Conservation (phyloP, 2,329 filamentous ascomycete species). For the Sporothrix humicola region DNA sequence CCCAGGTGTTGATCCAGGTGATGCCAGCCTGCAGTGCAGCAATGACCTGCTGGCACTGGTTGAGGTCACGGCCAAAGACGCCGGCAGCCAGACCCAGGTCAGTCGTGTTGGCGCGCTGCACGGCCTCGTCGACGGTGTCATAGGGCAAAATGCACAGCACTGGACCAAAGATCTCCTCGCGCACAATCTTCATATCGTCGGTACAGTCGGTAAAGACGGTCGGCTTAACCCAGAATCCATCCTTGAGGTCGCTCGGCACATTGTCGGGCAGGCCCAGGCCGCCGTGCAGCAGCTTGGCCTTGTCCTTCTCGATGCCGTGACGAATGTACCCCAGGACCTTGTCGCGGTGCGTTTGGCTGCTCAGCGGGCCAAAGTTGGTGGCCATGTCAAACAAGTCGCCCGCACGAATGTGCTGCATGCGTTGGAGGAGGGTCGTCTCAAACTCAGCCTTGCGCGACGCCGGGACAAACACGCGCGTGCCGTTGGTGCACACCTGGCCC, state of each 20-base stretch:
- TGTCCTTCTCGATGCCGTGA: slow-evolving; percentile 74
- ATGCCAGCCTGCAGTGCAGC: slow-evolving; percentile 79
- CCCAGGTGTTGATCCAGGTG: slow-evolving; percentile 93
- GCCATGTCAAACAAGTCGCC: slow-evolving; percentile 72
- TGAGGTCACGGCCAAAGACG: slow-evolving; percentile 78
- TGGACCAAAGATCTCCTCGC: slow-evolving; percentile 87
- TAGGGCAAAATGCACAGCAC: slow-evolving; percentile 84
- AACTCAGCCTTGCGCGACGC: slow-evolving; percentile 61
- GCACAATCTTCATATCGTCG: slow-evolving; percentile 78
- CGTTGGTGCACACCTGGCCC: slow-evolving; percentile 92
- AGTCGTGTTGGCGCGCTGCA: slow-evolving; percentile 76
- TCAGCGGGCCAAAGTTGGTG: slow-evolving; percentile 85
- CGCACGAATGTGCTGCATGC: slow-evolving; percentile 71
- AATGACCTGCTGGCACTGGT: slow-evolving; percentile 73
- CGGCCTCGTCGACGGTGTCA: slow-evolving; percentile 69
- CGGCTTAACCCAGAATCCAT: slow-evolving; percentile 83
- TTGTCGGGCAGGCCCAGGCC: slow-evolving; percentile 59
- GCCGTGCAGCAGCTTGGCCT: slow-evolving; percentile 74
- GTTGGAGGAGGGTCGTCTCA: slow-evolving; percentile 60
- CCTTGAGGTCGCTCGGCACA: slow-evolving; percentile 54
- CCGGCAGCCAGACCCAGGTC: slow-evolving; percentile 81
- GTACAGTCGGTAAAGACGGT: slow-evolving; percentile 87
- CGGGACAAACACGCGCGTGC: slow-evolving; percentile 84
- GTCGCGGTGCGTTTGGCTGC: slow-evolving; percentile 73
- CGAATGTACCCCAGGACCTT: slow-evolving; percentile 81